Evolutionary conservation across 805 yeast species (phyloP).

Genomic region (Saccharomyces eubayanus): DNA sequence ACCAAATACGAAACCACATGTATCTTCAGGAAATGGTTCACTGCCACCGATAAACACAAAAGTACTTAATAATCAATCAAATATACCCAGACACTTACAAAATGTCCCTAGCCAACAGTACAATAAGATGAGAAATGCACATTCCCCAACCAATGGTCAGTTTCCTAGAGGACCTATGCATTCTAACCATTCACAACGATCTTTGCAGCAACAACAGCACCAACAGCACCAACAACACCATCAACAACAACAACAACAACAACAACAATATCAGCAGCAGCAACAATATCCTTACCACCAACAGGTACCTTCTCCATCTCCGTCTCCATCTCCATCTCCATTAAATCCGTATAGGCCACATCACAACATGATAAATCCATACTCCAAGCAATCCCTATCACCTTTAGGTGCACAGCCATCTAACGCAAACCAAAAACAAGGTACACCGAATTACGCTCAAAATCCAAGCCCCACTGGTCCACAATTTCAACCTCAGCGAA

Average conservation of each 20-base stretch:
- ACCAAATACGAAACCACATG: slow-evolving; percentile 17
- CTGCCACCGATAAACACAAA: slow-evolving; percentile 4
- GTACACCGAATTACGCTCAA: slow-evolving; percentile 4
- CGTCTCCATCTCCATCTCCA: slow-evolving; percentile 6
- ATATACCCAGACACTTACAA: neutral
- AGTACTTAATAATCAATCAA: neutral
- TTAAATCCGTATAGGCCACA: slow-evolving; percentile 14
- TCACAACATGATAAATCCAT: slow-evolving; percentile 22
- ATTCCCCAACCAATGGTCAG: neutral
- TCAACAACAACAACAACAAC: slow-evolving; percentile 3
- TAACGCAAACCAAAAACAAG: slow-evolving; percentile 3
- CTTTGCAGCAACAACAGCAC: slow-evolving; percentile 2
- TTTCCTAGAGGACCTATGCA: slow-evolving; percentile 1
- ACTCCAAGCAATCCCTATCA: slow-evolving; percentile 10
- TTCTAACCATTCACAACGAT: slow-evolving; percentile 9
- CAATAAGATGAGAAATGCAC: neutral
- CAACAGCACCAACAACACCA: slow-evolving; percentile 8
- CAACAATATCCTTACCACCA: slow-evolving; percentile 25
- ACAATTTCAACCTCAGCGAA: slow-evolving; percentile 22
- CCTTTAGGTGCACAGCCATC: slow-evolving; percentile 1
- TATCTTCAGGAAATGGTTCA: neutral
- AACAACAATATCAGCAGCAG: slow-evolving; percentile 4
- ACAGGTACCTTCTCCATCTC: slow-evolving; percentile 9
- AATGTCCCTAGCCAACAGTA: neutral
- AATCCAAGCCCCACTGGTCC: slow-evolving; percentile 7